Conservation (phyloP, 164 flowering plant species). For the Kalanchoe fedtschenkoi region DNA sequence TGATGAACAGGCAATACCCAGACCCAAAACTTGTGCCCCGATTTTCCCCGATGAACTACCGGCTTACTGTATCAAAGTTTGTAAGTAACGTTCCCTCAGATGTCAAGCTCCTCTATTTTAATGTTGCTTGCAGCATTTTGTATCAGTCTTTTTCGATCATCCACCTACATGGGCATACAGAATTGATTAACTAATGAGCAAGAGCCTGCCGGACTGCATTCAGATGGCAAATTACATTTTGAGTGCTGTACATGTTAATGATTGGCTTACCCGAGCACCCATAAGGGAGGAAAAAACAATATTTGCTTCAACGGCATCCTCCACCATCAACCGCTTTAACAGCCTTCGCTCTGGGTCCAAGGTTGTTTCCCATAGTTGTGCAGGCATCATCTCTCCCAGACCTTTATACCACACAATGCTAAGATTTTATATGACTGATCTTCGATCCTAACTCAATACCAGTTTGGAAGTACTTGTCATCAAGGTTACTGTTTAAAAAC, state of each 20-base stretch:
- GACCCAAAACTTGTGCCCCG: neutral
- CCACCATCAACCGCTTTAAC: constrained; percentile 67
- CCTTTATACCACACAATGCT: constrained; percentile 33
- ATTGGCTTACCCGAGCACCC: constrained; percentile 63
- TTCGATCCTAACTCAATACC: neutral
- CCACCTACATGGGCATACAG: constrained; percentile 43
- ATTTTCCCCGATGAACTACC: neutral
- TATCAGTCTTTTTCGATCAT: constrained; percentile 64
- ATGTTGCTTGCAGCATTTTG: constrained; percentile 42
- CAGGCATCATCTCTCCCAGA: constrained; percentile 98
- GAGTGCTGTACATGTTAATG: neutral
- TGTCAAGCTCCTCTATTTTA: constrained; percentile 59
- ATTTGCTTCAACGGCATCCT: constrained; percentile 91
- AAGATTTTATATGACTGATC: neutral
- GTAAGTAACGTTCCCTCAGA: constrained; percentile 19
- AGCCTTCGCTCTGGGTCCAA: constrained; percentile 72
- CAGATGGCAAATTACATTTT: neutral
- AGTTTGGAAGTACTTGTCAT: neutral
- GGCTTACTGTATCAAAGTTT: neutral
- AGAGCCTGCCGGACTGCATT: neutral
- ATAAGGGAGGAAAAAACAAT: constrained; percentile 81
- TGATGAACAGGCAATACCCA: neutral
- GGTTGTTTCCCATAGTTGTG: constrained; percentile 94
- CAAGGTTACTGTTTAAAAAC: too few relatives aligned
- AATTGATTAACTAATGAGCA: neutral